These are phyloP conservation scores for Chrysosporium queenslandicum DNA, from an alignment of 2,329 filamentous ascomycete species.

Conservation along the genomic window DNA sequence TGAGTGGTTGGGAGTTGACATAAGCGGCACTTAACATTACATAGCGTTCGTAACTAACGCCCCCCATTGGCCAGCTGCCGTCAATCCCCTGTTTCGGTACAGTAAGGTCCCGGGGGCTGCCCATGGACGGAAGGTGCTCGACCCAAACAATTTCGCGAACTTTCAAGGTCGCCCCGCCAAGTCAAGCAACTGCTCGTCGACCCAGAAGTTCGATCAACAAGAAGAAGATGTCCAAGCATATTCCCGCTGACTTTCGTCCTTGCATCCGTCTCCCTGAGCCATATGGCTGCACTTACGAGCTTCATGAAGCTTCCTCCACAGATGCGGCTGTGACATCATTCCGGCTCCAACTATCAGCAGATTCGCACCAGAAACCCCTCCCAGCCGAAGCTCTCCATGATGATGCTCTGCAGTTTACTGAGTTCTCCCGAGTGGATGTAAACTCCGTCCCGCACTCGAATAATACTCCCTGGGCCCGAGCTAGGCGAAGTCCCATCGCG, in stretches of 20 bases:
- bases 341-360: conserved; percentile 17
- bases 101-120: too few relatives aligned
- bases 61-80: too few relatives aligned
- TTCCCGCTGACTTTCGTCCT: conserved; percentile 11
- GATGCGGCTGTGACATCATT: conserved; percentile 11
- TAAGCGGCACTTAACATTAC: too few relatives aligned
- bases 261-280: conserved; percentile 20
- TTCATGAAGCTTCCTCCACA: conserved; percentile 12
- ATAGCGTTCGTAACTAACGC: too few relatives aligned
- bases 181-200: too few relatives aligned
- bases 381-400: conserved; percentile 24
- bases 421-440: conserved; percentile 20
- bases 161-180: too few relatives aligned
- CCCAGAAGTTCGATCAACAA: background rate
- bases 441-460: conserved; percentile 23
- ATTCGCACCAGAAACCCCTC: conserved; percentile 16
- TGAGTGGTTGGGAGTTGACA: too few relatives aligned
- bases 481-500: conserved; percentile 25
- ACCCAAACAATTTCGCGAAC: too few relatives aligned
- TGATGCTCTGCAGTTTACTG: conserved; percentile 24
- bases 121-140: too few relatives aligned
- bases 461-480: conserved; percentile 34
- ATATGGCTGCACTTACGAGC: conserved; percentile 20
- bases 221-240: conserved; percentile 7
- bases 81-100: too few relatives aligned